Base-by-base conservation (phyloP, 345 rosid genomes). In the Rhizophora apiculata region DNA sequence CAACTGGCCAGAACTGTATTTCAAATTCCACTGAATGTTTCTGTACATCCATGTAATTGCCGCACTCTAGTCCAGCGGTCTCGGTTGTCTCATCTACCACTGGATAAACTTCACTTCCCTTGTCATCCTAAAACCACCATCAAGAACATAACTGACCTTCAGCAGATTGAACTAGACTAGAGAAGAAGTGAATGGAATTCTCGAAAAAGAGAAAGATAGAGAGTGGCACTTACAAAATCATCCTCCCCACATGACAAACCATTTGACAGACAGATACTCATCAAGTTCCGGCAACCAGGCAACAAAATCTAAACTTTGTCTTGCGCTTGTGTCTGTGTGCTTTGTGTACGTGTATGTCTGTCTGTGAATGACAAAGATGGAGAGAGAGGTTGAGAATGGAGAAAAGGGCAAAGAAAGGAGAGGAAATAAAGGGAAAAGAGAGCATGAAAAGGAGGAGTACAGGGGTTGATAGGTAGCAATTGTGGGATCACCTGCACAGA, bases 1-100 rank as follows among this genome's bases (percentile, higher is more conserved):
- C 92, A 60, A 93, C 84, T 4, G 98, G 98, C 88, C 88, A 86
- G 77, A 93, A 86, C 21, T 89, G 92, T 2, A 78, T 71, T 48
- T 89, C 89, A 9, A 77, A 30, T 16, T 81, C 87, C 8, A 71
- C 77, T 36, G 51, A 77, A 56, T 64, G 61, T 49, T 65, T 69
- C 20, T 74, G 75, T 53, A 71, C 34, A 29, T 78, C 85, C 82
- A 77, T 83, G 52, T 43, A 43, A 3, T 29, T 55, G 48, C 53
- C 62, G 29, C 65, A 67, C 16, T 70, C 70, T 10, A 70, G 29
- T 36, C 68, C 75, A 19, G 30, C 22, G 2, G 6, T 36, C 65
- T 71, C 80, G 26, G 67, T 58, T 9, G 48, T 67, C 65, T 79
- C 85, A 57, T 68, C 78, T 63, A 68, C 55, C 26, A 63, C 7